phyloP scores from a whole-genome alignment of 2,329 filamentous ascomycete species.

The Paraphaeosphaeria minitans region DNA sequence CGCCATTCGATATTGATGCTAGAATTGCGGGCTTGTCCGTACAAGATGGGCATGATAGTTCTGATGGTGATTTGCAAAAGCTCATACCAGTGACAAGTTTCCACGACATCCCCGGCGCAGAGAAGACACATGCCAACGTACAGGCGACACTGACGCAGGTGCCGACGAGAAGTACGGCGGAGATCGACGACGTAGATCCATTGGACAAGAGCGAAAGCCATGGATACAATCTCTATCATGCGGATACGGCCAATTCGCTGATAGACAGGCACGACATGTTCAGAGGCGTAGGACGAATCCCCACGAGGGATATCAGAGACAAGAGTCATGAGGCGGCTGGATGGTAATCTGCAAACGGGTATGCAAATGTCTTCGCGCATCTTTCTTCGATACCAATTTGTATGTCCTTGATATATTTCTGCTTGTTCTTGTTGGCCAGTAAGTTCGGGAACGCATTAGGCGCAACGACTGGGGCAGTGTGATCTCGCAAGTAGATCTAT shows the following conservation, averaged over 20 bases:
- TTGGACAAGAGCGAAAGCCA: constrained; percentile 8
- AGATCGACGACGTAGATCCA: constrained; percentile 11
- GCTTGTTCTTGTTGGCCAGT: too few relatives aligned
- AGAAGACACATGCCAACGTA: constrained; percentile 11
- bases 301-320: constrained; percentile 47
- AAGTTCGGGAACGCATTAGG: too few relatives aligned
- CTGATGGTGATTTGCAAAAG: background rate
- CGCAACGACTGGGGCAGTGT: too few relatives aligned
- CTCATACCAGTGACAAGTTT: background rate
- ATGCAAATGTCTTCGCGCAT: too few relatives aligned
- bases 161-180: constrained; percentile 12
- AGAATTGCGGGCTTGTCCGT: constrained; percentile 24
- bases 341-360: too few relatives aligned
- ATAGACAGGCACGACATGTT: constrained; percentile 53
- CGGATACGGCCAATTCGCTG: constrained; percentile 42
- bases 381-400: too few relatives aligned
- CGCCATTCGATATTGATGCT: constrained; percentile 30
- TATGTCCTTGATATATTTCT: too few relatives aligned
- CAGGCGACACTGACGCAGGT: constrained; percentile 1
- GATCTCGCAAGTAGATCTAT: too few relatives aligned
- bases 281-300: constrained; percentile 39
- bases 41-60: constrained; percentile 11
- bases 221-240: constrained; percentile 23
- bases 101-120: background rate
- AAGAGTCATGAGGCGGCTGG: constrained; percentile 29